Conservation (phyloP, 352 stramenopile species). For the Aphanomyces euteiches region DNA sequence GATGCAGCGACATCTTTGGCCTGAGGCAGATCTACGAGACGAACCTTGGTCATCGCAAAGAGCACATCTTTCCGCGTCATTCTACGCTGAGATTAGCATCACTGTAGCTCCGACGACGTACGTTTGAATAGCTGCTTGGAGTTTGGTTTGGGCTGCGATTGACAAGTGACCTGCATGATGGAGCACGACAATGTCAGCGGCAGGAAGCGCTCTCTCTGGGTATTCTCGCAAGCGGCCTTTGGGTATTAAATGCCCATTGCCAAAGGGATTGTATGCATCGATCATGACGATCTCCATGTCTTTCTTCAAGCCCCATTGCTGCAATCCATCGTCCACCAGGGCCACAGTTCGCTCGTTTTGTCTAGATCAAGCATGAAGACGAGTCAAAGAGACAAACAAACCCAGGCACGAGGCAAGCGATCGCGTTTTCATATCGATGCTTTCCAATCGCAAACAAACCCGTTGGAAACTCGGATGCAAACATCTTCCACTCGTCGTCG, state of each 20-base stretch:
- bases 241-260: constrained; percentile 57
- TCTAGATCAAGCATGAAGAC: background rate
- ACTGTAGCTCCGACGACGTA: background rate
- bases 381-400: background rate
- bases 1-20: background rate
- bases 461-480: constrained; percentile 43
- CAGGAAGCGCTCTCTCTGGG: constrained; percentile 41
- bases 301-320: constrained; percentile 61
- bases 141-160: background rate
- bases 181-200: constrained; percentile 53
- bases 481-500: constrained; percentile 65
- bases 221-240: constrained; percentile 52
- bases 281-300: constrained; percentile 72
- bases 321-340: constrained; percentile 60
- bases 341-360: constrained; percentile 4
- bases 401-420: background rate
- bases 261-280: constrained; percentile 59
- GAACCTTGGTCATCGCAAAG: constrained; percentile 53
- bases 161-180: constrained; percentile 47
- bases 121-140: background rate
- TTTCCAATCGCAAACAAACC: constrained; percentile 44
- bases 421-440: constrained; percentile 32
- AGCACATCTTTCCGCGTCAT: constrained; percentile 28
- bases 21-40: constrained; percentile 36
- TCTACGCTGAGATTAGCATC: background rate